phyloP scores from a whole-genome alignment of 352 stramenopile species.

The Pythium rishiriense region DNA sequence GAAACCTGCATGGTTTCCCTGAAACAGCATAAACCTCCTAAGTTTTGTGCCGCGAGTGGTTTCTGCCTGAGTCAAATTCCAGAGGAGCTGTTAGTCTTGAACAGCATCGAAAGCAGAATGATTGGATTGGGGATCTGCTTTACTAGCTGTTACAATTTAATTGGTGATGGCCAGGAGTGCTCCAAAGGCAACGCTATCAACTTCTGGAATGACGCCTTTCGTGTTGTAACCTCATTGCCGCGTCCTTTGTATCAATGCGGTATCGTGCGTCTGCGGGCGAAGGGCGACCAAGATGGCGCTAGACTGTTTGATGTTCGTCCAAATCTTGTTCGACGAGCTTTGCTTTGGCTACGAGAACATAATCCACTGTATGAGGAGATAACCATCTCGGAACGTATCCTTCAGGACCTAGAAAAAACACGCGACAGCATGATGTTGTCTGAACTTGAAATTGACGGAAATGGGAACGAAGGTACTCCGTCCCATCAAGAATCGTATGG shows the following conservation, averaged over 20 bases:
- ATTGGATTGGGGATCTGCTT: conserved; percentile 12
- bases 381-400: too few species aligned
- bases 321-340: too few species aligned
- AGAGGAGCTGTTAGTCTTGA: not conserved
- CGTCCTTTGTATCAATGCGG: conserved; percentile 5
- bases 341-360: too few species aligned
- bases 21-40: not conserved
- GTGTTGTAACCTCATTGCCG: conserved; percentile 1
- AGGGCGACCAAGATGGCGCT: not conserved
- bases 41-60: not conserved
- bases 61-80: not conserved
- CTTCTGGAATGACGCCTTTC: conserved; percentile 20
- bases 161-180: conserved; percentile 10
- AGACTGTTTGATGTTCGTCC: conserved; percentile 5
- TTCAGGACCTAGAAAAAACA: too few species aligned
- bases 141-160: conserved; percentile 13
- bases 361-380: too few species aligned
- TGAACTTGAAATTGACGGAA: too few species aligned
- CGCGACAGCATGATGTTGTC: too few species aligned
- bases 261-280: not conserved
- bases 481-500: not conserved
- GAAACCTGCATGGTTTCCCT: not conserved
- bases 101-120: conserved; percentile 5
- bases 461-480: too few species aligned
- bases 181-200: conserved; percentile 10